Evolutionary conservation across 202 grass and related monocot species (phyloP).

Genomic region (Zizania palustris): DNA sequence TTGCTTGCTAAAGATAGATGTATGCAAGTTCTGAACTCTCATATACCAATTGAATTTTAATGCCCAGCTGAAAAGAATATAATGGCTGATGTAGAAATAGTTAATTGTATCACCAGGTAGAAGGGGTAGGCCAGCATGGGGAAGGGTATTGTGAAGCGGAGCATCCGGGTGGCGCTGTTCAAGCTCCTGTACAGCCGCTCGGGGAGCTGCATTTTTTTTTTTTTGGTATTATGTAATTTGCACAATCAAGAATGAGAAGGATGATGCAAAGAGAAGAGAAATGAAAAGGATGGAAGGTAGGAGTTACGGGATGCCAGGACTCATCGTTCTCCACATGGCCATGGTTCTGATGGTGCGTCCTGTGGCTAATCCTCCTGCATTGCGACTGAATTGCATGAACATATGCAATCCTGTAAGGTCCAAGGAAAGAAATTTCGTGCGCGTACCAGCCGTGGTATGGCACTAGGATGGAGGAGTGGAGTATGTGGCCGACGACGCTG

Average conservation of each 20-base stretch:
- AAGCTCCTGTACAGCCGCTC: constrained; percentile 68
- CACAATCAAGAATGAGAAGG: not conserved
- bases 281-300: too few species aligned
- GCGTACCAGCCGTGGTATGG: constrained; percentile 72
- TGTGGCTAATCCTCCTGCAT: constrained; percentile 77
- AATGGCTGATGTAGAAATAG: too few species aligned
- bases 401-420: too few species aligned
- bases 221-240: not conserved
- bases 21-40: too few species aligned
- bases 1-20: too few species aligned
- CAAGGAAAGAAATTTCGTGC: not conserved
- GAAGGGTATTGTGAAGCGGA: constrained; percentile 66
- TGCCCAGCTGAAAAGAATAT: too few species aligned
- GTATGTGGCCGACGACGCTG: constrained; percentile 73
- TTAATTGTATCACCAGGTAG: constrained; percentile 54
- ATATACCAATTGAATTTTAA: not conserved
- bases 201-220: constrained; percentile 49
- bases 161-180: constrained; percentile 42
- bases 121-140: constrained; percentile 78
- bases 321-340: constrained; percentile 80
- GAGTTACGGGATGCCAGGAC: constrained; percentile 64
- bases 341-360: constrained; percentile 82
- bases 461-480: constrained; percentile 80
- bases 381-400: too few species aligned
- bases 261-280: too few species aligned